phyloP scores from a whole-genome alignment of 164 flowering plant genomes.

The Vitis amurensis region DNA sequence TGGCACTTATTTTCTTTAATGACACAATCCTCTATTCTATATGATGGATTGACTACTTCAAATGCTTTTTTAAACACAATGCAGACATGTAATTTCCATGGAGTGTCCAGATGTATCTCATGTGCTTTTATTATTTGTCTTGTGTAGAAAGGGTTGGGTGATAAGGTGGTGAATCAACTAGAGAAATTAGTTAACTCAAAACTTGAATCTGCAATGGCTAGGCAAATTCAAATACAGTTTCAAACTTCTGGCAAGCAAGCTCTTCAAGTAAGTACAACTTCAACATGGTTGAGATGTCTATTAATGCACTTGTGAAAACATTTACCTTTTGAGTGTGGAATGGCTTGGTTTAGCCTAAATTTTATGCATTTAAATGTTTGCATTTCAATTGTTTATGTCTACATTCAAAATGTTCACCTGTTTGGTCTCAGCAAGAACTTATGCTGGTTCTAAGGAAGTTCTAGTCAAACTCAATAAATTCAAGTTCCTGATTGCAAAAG shows the following conservation, averaged over 20 bases:
- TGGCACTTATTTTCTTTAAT: background rate
- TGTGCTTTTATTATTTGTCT: background rate
- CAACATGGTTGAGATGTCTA: background rate
- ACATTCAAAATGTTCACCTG: no score
- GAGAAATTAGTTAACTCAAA: constrained; percentile 74
- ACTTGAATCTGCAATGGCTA: constrained; percentile 71
- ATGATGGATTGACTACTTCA: no score
- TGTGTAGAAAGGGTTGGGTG: constrained; percentile 80
- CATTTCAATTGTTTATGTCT: no score
- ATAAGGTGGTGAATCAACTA: constrained; percentile 76
- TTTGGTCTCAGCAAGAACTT: no score
- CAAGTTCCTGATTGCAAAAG: no score
- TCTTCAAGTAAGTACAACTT: constrained; percentile 58
- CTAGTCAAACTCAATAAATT: no score
- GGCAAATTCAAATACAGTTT: constrained; percentile 87
- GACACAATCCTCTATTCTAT: no score
- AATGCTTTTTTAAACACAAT: background rate
- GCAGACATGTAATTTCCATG: background rate
- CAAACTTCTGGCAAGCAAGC: constrained; percentile 90
- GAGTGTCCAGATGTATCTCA: background rate
- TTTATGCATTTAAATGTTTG: background rate
- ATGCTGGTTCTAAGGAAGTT: no score
- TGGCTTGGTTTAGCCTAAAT: background rate
- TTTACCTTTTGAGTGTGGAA: background rate
- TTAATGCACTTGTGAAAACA: background rate